These are phyloP conservation scores for Pulveroboletus ravenelii DNA, from an alignment of 768 basidiomycete species.

Conservation along the genomic window DNA sequence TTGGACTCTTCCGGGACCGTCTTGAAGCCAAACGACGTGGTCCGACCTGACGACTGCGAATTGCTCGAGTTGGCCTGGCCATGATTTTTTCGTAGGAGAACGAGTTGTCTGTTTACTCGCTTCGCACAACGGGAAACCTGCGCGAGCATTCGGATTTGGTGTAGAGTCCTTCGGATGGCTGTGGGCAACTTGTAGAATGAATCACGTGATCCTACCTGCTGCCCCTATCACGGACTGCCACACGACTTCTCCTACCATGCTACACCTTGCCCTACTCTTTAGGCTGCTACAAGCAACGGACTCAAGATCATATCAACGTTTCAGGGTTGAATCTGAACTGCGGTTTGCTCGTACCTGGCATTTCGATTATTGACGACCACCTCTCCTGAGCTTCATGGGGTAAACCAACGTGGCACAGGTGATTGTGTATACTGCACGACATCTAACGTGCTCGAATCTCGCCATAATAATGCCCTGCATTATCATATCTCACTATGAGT, in stretches of 20 bases:
- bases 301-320: not conserved
- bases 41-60: constrained; percentile 31
- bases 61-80: constrained; percentile 5
- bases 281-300: too few relatives aligned
- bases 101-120: constrained; percentile 8
- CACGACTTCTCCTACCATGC: too few relatives aligned
- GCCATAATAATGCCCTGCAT: too few relatives aligned
- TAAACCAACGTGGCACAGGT: too few relatives aligned
- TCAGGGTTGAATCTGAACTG: not conserved
- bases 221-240: too few relatives aligned
- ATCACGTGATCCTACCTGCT: not conserved
- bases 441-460: too few relatives aligned
- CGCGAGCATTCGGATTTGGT: constrained; percentile 13
- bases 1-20: constrained; percentile 84
- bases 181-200: not conserved
- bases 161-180: not conserved
- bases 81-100: constrained; percentile 22
- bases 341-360: not conserved
- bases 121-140: constrained; percentile 14
- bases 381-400: too few relatives aligned
- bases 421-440: too few relatives aligned
- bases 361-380: not conserved
- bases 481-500: too few relatives aligned
- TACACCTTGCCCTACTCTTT: too few relatives aligned
- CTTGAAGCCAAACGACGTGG: constrained; percentile 90